Percentiles rank a stretch among this genome's conserved stretches.
Evolutionary conservation across 2,329 filamentous ascomycete species (phyloP).

Genomic region (Alternaria sp.): DNA sequence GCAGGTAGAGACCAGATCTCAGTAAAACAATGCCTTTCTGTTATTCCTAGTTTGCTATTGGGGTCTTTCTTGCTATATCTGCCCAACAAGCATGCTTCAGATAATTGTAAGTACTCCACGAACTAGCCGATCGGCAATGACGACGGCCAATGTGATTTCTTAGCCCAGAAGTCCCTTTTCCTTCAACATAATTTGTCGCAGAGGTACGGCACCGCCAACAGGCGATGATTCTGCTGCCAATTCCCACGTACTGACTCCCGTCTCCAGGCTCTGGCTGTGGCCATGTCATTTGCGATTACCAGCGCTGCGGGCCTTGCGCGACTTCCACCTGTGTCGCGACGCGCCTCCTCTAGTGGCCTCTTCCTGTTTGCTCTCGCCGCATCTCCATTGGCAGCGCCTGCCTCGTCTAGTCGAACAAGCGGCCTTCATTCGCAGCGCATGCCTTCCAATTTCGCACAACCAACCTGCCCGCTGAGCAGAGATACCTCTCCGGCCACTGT

Average conservation of each 20-base stretch:
- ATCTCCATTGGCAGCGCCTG: slow-evolving; percentile 32
- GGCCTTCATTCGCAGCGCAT: slow-evolving; percentile 20
- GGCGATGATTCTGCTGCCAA: slow-evolving; percentile 16
- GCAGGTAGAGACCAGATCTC: slow-evolving; percentile 17
- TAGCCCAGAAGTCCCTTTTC: slow-evolving; percentile 37
- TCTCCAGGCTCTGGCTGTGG: slow-evolving; percentile 41
- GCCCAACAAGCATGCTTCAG: slow-evolving; percentile 20
- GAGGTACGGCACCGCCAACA: slow-evolving; percentile 30
- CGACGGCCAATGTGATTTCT: slow-evolving; percentile 37
- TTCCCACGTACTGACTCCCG: slow-evolving; percentile 28
- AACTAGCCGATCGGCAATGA: slow-evolving; percentile 42
- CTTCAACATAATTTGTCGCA: slow-evolving; percentile 24
- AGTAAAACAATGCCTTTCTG: background rate
- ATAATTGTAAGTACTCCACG: slow-evolving; percentile 29
- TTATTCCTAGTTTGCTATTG: background rate
- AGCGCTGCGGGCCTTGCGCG: slow-evolving; percentile 32
- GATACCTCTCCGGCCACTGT: slow-evolving; percentile 36
- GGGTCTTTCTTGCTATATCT: background rate
- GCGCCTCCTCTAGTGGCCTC: slow-evolving; percentile 35
- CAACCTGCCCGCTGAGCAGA: slow-evolving; percentile 40
- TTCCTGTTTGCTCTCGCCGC: slow-evolving; percentile 42
- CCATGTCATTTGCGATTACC: slow-evolving; percentile 46
- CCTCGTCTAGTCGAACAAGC: slow-evolving; percentile 26
- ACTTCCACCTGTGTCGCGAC: slow-evolving; percentile 27
- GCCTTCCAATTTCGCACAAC: slow-evolving; percentile 21